Percentiles rank a stretch among this genome's conserved stretches.
phyloP scores from a whole-genome alignment of 345 rosid species.

The Gossypium arboreum region DNA sequence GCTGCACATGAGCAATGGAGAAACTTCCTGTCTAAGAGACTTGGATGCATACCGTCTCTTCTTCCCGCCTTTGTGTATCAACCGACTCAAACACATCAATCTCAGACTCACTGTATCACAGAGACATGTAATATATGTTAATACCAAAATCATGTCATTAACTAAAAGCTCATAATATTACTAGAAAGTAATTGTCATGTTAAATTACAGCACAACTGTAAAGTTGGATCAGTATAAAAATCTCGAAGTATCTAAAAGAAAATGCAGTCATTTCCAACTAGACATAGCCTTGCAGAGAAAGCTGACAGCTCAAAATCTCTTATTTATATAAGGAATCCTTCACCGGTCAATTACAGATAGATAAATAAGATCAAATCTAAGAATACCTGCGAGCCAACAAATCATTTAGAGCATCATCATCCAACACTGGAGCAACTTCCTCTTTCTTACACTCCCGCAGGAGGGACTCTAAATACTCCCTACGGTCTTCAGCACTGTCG shows the following conservation, averaged over 20 bases:
- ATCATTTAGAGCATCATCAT: conserved; percentile 81
- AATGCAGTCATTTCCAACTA: not conserved
- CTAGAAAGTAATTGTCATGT: not conserved
- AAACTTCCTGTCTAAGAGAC: conserved; percentile 6
- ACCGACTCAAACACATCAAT: conserved; percentile 86
- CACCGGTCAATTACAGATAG: not conserved
- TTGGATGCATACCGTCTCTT: conserved; percentile 55
- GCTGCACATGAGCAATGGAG: not conserved
- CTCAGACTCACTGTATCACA: conserved; percentile 65
- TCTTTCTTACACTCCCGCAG: conserved; percentile 88
- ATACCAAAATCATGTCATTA: not conserved
- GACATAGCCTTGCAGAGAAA: not conserved
- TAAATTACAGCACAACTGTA: not conserved
- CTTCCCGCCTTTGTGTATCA: conserved; percentile 66
- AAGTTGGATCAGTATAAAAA: not conserved
- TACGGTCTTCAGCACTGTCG: conserved; percentile 87
- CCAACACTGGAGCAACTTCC: conserved; percentile 85
- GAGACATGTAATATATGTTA: not conserved
- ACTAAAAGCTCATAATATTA: not conserved
- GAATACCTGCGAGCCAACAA: conserved; percentile 80
- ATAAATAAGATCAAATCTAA: conserved; percentile 11
- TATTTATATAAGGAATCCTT: not conserved
- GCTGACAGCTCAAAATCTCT: not conserved
- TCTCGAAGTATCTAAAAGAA: not conserved
- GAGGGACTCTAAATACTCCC: conserved; percentile 85